These are phyloP conservation scores for Lachnellula suecica DNA, from an alignment of 2,329 filamentous ascomycete genomes.

Conservation along the genomic window DNA sequence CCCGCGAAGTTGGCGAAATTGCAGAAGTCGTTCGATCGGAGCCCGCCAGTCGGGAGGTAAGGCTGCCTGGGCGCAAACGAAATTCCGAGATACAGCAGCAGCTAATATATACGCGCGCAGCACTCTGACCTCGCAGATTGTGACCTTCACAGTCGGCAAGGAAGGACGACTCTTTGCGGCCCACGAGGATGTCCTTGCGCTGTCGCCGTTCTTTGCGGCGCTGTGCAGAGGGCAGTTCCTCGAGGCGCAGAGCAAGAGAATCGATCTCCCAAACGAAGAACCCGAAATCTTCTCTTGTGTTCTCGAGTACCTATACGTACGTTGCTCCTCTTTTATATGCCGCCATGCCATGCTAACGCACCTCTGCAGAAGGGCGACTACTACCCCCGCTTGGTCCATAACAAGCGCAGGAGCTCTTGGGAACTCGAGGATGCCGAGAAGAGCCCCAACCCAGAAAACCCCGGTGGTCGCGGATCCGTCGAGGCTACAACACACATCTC, in stretches of 20 bases:
- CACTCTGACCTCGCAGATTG: conserved; percentile 64
- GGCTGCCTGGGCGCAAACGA: conserved; percentile 14
- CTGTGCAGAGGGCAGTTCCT: conserved; percentile 63
- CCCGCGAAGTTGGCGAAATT: conserved; percentile 79
- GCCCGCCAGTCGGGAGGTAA: conserved; percentile 50
- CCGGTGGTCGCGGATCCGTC: conserved; percentile 54
- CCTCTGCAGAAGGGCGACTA: conserved; percentile 73
- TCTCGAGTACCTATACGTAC: conserved; percentile 70
- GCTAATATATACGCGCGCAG: conserved; percentile 36
- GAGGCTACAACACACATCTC: conserved; percentile 71
- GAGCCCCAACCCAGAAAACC: conserved; percentile 19
- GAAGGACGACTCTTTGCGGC: conserved; percentile 88
- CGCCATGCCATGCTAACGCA: not conserved
- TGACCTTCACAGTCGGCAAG: conserved; percentile 78
- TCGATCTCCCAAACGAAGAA: conserved; percentile 80
- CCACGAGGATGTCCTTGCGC: conserved; percentile 79
- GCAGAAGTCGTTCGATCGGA: conserved; percentile 74
- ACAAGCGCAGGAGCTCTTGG: conserved; percentile 79
- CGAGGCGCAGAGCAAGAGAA: conserved; percentile 62
- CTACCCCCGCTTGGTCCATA: conserved; percentile 78
- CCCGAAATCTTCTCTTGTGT: conserved; percentile 89
- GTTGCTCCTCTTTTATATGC: not conserved
- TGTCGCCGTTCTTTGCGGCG: conserved; percentile 76
- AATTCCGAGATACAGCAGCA: conserved; percentile 11
- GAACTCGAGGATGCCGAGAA: conserved; percentile 67